Base-by-base conservation (phyloP, 495 filamentous ascomycete species). In the Podospora australis region DNA sequence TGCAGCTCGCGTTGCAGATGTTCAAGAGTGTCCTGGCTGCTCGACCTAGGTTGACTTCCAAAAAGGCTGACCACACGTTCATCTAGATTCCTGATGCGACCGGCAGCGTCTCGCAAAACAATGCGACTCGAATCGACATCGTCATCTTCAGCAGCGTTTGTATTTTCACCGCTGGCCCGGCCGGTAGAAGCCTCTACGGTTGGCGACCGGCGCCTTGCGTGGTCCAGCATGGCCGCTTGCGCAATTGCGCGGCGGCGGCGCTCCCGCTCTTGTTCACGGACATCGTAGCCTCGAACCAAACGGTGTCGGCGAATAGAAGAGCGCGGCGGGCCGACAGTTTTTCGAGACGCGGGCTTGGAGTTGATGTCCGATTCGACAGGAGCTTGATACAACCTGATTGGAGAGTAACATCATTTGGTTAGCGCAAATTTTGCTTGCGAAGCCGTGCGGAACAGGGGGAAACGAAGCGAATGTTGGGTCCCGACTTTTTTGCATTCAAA, bases 251-350 rank as follows among this genome's bases (percentile, higher is more conserved):
- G 58, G 28, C 57, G 62, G 25, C 48, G 56, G 42, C 49, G 53
- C 36, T 67, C 58, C 54, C 75, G 74, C 46, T 72, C 56, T 42
- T 65, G 63, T 49, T 58, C 73, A 68, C 40, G 40, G 14, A 24
- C 21, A 5, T 52, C 40, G 4, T 46, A n/a, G 8, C 38, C 39
- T 6, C 39, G 49, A 17, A 46, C 28, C 6, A 48, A 10, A 56
- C 50, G 47, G 16, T 35, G 25, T 25, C 82, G 79, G 47, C 87
- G 81, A 53, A 94, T 94, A 6, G 82, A 61, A 20, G 87, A 90
- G 57, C 88, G 84, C 53, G 78, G 70, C 48, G 72, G 70, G 34
- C 82, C 77, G 38, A 82, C 35, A 24, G 53, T 55, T 52, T 64
- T 63, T 46, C 73, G 69, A 20, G 60, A 39, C 42, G 82, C 74